Conservation (phyloP, 768 basidiomycete genomes). For the Rhodotorula kratochvilovae region DNA sequence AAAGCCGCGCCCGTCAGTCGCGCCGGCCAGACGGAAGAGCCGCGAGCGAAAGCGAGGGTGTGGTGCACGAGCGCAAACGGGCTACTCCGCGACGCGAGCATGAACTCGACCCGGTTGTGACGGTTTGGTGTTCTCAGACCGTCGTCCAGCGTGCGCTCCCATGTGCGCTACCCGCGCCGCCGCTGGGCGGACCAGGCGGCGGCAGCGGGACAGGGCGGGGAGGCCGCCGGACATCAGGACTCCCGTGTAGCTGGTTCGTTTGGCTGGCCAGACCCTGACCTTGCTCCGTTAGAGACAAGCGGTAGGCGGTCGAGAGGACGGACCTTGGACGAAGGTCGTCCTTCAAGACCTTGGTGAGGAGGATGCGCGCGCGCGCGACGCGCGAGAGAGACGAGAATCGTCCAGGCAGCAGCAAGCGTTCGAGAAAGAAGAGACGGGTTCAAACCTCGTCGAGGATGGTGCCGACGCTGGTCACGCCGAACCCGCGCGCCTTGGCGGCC, state of each 20-base stretch:
- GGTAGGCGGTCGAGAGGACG: neutral
- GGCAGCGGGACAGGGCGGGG: neutral
- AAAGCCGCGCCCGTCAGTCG: neutral
- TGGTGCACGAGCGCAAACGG: neutral
- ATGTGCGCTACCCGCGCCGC: no score
- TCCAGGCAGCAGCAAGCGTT: neutral
- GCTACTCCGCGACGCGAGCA: neutral
- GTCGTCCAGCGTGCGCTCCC: neutral
- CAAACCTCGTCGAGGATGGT: constrained; percentile 40
- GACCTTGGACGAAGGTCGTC: neutral
- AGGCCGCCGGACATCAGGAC: neutral
- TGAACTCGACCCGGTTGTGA: neutral
- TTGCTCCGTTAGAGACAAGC: constrained; percentile 10
- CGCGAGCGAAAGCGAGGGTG: neutral
- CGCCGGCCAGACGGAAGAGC: neutral
- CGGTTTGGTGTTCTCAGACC: neutral
- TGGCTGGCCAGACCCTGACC: neutral
- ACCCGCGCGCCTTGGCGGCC: constrained; percentile 36
- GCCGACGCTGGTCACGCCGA: constrained; percentile 37
- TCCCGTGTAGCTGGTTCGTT: neutral
- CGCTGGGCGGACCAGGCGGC: neutral
- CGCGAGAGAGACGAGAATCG: neutral
- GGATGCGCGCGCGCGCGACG: no score
- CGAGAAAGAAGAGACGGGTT: neutral
- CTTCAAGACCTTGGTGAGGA: neutral